Base-by-base conservation (phyloP, 2,329 filamentous ascomycete species). In the Tolypocladium tropicale region DNA sequence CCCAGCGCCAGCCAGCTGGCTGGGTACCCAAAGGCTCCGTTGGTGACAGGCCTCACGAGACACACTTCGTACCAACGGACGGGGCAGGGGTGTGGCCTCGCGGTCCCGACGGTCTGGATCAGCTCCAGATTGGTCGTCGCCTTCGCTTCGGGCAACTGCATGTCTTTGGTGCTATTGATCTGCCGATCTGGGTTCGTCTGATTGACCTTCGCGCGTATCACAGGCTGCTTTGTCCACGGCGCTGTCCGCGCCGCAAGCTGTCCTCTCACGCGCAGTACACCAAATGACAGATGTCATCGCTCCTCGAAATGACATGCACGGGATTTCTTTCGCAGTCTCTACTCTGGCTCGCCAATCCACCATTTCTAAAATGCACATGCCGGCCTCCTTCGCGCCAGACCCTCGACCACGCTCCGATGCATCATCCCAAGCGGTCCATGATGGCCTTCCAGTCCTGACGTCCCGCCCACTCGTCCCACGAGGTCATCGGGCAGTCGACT, bases 401-500 rank as follows among this genome's bases (percentile, higher is more conserved):
- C n/a, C n/a, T n/a, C n/a, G n/a, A n/a, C n/a, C n/a, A n/a, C n/a
- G n/a, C n/a, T n/a, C n/a, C n/a, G n/a, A n/a, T n/a, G 9, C 14
- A 25, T 49, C 55, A 49, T 37, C 43, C 25, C 30, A 49, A 23
- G 32, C 39, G 28, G 0, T 43, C 28, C 37, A 57, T 37, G 4
- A 59, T 56, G 6, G 53, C 55, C 4, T 66, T 59, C 72, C 72
- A 75, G 52, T 75, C 72, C 41, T 72, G 65, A 53, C 62, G 66
- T 43, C 62, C 63, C 0, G 70, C 64, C 64, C 68, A 74, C 28
- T 74, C 67, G 39, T 70, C 65, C 55, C 71, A 65, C 0, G 63
- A 68, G 4, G 72, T 72, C 72, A 76, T 75, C 0, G 71, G 70
- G 46, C 73, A 76, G 2, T 76, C 73, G 41, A 78, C 71, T 0